Conservation (phyloP, 2,329 filamentous ascomycete species). For the Orbilia oligospora region DNA sequence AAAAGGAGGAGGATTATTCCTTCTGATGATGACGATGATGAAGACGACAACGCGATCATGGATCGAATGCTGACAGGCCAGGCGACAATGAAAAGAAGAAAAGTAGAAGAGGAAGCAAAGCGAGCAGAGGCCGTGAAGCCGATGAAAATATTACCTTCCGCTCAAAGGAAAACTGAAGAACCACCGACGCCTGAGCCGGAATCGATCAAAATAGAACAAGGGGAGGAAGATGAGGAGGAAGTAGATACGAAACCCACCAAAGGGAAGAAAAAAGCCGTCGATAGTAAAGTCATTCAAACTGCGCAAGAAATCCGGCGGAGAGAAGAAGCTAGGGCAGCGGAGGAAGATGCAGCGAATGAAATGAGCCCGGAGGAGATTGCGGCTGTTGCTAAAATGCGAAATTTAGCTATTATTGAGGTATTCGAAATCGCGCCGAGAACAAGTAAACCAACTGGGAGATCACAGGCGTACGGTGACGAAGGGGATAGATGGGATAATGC, state of each 20-base stretch:
- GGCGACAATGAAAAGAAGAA: conserved; percentile 82
- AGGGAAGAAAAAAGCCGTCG: conserved; percentile 68
- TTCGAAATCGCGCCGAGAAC: conserved; percentile 74
- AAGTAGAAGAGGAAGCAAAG: conserved; percentile 72
- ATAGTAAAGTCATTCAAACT: conserved; percentile 73
- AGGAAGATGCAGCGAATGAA: conserved; percentile 72
- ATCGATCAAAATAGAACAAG: conserved; percentile 35
- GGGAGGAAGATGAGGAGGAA: conserved; percentile 35
- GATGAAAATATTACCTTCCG: conserved; percentile 40
- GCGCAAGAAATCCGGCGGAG: conserved; percentile 75
- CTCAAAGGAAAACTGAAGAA: conserved; percentile 31
- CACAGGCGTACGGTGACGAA: conserved; percentile 67
- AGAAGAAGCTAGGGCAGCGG: conserved; percentile 76
- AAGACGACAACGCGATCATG: conserved; percentile 73
- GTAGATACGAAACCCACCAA: conserved; percentile 66
- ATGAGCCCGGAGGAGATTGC: conserved; percentile 71
- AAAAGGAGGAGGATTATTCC: conserved; percentile 35
- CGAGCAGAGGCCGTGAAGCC: conserved; percentile 28
- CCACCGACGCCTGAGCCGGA: conserved; percentile 24
- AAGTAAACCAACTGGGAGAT: conserved; percentile 62
- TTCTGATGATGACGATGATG: conserved; percentile 65
- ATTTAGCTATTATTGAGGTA: conserved; percentile 81
- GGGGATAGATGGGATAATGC: conserved; percentile 82
- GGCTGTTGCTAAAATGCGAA: conserved; percentile 77
- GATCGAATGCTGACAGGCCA: conserved; percentile 82